phyloP scores from a whole-genome alignment of 2,329 filamentous ascomycete species.

The Aspergillus quadricinctus region DNA sequence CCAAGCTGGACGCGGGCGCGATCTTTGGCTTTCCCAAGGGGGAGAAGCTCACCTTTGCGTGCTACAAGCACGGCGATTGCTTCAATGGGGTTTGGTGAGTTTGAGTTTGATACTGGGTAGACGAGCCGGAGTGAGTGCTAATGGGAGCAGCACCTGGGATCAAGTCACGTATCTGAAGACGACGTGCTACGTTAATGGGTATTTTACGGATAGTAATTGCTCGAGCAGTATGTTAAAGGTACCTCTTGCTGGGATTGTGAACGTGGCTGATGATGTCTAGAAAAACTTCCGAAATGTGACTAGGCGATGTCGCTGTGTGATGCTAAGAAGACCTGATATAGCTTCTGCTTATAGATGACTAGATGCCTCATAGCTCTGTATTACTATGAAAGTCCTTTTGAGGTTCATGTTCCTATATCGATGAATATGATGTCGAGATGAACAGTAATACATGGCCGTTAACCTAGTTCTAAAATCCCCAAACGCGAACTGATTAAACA shows the following conservation, averaged over 20 bases:
- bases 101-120: neutral
- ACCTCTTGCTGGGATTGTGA: neutral
- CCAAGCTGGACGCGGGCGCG: conserved; percentile 1
- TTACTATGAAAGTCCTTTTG: neutral
- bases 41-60: conserved; percentile 5
- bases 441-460: neutral
- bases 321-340: too few species aligned
- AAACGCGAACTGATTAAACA: too few species aligned
- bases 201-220: conserved; percentile 12
- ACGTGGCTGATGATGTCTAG: neutral
- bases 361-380: neutral
- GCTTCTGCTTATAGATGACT: too few species aligned
- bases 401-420: neutral
- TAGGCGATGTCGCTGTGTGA: too few species aligned
- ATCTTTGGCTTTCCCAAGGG: conserved; percentile 8
- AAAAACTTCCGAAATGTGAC: neutral
- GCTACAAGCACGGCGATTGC: conserved; percentile 8
- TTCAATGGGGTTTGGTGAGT: conserved; percentile 8
- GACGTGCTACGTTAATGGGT: conserved; percentile 10
- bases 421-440: neutral
- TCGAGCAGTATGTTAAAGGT: conserved; percentile 5
- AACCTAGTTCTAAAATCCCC: neutral
- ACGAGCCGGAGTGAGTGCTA: neutral
- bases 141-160: conserved; percentile 8
- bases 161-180: conserved; percentile 8